Base-by-base conservation (phyloP, 306 rosid species). In the Lablab purpureus region DNA sequence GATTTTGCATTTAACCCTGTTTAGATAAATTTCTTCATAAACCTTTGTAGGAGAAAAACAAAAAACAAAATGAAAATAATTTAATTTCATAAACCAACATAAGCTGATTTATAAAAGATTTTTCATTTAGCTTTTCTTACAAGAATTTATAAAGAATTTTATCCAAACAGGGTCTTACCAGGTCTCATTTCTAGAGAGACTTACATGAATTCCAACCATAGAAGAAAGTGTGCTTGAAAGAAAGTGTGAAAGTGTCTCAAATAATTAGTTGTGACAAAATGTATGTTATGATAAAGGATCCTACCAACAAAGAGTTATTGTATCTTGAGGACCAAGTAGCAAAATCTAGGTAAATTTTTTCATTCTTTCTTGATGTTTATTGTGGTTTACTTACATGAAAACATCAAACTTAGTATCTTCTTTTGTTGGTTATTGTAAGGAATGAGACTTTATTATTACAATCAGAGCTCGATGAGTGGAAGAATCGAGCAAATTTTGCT, bases 281-380 rank as follows among this genome's bases (percentile, higher is more conserved):
- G 3, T n/a, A 19, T 80, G 27, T 45, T 23, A 56, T 45, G 70
- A 28, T 75, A 71, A 70, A 84, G 87, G 80, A 56, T 58, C 71
- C 52, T 30, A 58, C 56, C 10, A 73, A 6, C 30, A 58, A 70
- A 67, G 17, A 51, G 74, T 27, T 45, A 62, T 27, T 51, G 52
- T 45, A 67, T 18, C 41, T 21, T 51, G 75, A 81, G 73, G 83
- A 81, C 1, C 78, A 85, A 81, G 25, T 32, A 50, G 43, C 73
- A 18, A 81, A 67, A 52, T 67, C 80, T 41, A 73, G 88, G 88
- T 85, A 56, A 67, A 12, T 3, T 17, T 63, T 65, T 47, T 68
- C 18, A 40, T 77, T 51, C 30, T 30, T 67, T 67, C 41, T 66
- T 43, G n/a, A 68, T 50, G 60, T 68, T 11, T 65, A 63, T 15